phyloP scores from a whole-genome alignment of 129 eudicot species.

The Helianthus tuberosus region DNA sequence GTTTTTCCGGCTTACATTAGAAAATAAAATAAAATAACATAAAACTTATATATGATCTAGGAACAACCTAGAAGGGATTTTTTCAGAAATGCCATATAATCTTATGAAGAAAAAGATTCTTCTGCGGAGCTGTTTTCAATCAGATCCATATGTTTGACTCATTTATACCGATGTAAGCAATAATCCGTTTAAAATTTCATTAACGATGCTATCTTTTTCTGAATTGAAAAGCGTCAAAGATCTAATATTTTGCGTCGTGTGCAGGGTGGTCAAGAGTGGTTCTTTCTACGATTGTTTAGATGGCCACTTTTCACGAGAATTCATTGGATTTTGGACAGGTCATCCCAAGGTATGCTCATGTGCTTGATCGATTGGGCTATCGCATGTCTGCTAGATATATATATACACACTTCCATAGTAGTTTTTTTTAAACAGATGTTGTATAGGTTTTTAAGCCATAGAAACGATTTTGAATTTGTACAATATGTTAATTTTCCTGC shows the following conservation, averaged over 20 bases:
- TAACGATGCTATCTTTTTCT: background rate
- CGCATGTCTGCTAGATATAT: background rate
- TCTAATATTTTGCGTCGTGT: background rate
- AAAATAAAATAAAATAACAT: conserved; percentile 2
- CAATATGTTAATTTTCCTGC: background rate
- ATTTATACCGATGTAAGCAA: conserved; percentile 73
- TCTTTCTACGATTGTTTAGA: conserved; percentile 67
- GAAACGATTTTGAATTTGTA: background rate
- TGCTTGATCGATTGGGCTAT: conserved; percentile 20
- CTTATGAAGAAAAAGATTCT: conserved; percentile 13
- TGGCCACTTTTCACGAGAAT: conserved; percentile 73
- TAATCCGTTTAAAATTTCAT: background rate
- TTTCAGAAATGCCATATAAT: background rate
- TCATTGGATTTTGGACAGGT: conserved; percentile 74
- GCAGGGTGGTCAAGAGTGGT: conserved; percentile 78
- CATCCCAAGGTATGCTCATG: conserved; percentile 65
- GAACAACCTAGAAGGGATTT: background rate
- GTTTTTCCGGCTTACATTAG: conserved; percentile 25
- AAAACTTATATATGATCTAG: conserved; percentile 11
- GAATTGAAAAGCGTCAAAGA: background rate
- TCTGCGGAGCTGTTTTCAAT: conserved; percentile 25
- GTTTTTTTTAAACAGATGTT: background rate
- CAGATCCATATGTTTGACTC: conserved; percentile 69
- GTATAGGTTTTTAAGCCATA: background rate
- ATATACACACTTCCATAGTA: background rate